phyloP scores from a whole-genome alignment of 352 stramenopile species.

The Blastocystis sp. region DNA sequence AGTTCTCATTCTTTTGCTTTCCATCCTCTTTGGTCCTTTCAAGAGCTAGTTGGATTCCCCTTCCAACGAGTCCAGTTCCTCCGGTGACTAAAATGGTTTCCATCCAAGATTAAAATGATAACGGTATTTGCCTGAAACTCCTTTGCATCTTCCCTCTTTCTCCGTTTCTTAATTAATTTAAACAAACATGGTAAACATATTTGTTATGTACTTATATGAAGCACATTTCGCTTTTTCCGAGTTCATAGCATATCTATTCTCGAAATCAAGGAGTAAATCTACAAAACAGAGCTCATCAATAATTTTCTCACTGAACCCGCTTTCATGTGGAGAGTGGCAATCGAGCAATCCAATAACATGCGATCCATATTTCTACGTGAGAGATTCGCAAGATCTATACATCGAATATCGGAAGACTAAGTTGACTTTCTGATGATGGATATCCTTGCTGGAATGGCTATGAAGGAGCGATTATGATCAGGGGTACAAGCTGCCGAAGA shows the following conservation, averaged over 20 bases:
- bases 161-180: background rate
- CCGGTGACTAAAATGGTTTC: conserved; percentile 83
- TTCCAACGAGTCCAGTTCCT: conserved; percentile 85
- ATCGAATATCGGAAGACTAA: background rate
- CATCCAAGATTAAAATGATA: background rate
- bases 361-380: background rate
- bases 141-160: background rate
- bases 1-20: conserved; percentile 72
- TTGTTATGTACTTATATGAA: background rate
- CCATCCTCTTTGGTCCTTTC: conserved; percentile 66
- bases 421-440: background rate
- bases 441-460: background rate
- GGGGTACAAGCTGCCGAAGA: background rate
- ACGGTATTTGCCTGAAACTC: background rate
- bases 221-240: background rate
- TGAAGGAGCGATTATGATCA: background rate
- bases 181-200: background rate
- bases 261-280: background rate
- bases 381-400: background rate
- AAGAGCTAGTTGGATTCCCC: conserved; percentile 73
- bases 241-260: background rate
- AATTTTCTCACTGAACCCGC: background rate
- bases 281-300: background rate
- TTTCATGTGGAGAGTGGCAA: background rate
- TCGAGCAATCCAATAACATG: background rate